Percentiles rank a stretch among this genome's conserved stretches.
These are phyloP conservation scores for Euphorbia pulcherrima DNA, from an alignment of 345 rosid species.

Conservation along the genomic window DNA sequence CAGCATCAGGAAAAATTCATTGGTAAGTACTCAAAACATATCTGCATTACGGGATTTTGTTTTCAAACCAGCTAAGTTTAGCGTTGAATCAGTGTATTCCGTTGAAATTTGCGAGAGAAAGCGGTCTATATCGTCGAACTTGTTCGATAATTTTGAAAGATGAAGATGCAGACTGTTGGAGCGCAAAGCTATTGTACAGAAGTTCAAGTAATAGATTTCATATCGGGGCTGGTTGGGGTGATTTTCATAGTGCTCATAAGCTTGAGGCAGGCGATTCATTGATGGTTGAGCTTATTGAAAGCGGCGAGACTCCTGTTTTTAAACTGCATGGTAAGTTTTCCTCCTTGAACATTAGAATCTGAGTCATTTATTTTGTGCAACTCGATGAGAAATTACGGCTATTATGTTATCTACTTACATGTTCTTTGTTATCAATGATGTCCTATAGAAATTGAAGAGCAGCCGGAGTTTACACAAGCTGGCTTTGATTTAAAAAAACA, in stretches of 20 bases:
- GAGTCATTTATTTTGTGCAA: background rate
- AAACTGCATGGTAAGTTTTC: slow-evolving; percentile 1
- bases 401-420: background rate
- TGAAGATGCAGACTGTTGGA: slow-evolving; percentile 15
- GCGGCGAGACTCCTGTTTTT: background rate
- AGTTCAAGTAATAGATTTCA: too few species aligned
- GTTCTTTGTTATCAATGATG: background rate
- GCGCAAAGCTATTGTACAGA: background rate
- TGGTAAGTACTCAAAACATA: slow-evolving; percentile 7
- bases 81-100: background rate
- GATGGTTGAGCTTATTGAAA: slow-evolving; percentile 1
- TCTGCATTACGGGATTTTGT: background rate
- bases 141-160: slow-evolving; percentile 2
- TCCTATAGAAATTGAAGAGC: background rate
- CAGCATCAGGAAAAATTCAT: background rate
- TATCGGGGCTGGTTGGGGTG: slow-evolving; percentile 10
- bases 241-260: slow-evolving; percentile 4
- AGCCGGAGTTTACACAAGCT: background rate
- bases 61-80: background rate
- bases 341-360: background rate
- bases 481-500: background rate
- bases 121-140: background rate
- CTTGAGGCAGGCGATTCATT: slow-evolving; percentile 12
- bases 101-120: background rate
- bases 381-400: too few species aligned